Base-by-base conservation (phyloP, 352 stramenopile genomes). In the Lagenidium giganteum region DNA sequence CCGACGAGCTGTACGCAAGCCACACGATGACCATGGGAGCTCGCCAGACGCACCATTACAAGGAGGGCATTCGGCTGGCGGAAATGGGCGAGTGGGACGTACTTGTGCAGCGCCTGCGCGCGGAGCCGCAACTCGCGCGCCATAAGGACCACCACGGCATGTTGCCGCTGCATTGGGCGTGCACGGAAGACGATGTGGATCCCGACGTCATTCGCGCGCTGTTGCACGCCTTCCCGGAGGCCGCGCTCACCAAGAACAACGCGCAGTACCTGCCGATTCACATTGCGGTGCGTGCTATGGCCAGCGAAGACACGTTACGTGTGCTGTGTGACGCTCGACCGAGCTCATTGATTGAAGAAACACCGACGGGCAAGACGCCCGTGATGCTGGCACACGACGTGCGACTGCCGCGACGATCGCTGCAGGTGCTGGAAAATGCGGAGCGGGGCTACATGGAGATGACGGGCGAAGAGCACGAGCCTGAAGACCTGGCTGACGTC, bases 61-160 rank as follows among this genome's bases (percentile, higher is more conserved):
- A 90, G 51, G 75, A 90, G 41, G 81, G 75, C 30, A 89, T 91
- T 22, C 73, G 78, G 2, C 60, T 91, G 8, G 80, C 77, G 7
- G 80, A 93, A 52, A 87, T 89, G 70, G 80, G 80, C 41, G 75
- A 89, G 28, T 93, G 80, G 80, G 51, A 44, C 18, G 66, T 69
- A 27, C 69, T 93, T 37, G 53, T 93, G 25, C 64, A 70, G 8
- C 67, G 72, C 16, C 52, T 93, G 28, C 43, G 55, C 8, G 62
- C 59, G 6, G 67, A 88, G 32, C 74, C 77, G 24, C 66, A 84
- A 43, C 60, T 87, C n/a, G 80, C 80, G 27, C 60, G 68, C 18
- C 77, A 90, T 51, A 80, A 81, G 28, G 80, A 93, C 56, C 80
- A 89, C 43, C 79, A 93, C 49, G 80, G 80, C 25, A 92, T 92